phyloP scores from a whole-genome alignment of 768 basidiomycete genomes.

The Hygrocybe punicea region DNA sequence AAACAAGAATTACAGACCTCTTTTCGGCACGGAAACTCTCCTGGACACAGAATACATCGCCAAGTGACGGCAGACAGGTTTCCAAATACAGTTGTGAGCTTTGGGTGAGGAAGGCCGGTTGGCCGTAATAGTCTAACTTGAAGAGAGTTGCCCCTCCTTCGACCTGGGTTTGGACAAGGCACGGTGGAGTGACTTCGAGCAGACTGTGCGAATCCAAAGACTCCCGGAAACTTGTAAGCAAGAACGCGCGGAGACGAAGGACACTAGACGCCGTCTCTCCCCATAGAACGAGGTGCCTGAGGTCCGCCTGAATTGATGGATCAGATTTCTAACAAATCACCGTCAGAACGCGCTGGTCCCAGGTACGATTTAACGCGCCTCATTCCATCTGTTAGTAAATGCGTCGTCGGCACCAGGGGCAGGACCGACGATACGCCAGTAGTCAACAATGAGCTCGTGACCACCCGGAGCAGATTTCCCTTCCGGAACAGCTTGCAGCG shows the following conservation, averaged over 20 bases:
- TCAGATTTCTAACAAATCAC: conserved; percentile 63
- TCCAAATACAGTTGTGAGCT: conserved; percentile 96
- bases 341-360: background rate
- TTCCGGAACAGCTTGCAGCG: conserved; percentile 81
- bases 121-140: conserved; percentile 93
- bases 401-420: conserved; percentile 92
- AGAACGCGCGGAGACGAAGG: conserved; percentile 80
- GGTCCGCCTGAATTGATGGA: conserved; percentile 84
- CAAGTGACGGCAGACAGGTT: conserved; percentile 88
- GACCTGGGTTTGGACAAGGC: conserved; percentile 96
- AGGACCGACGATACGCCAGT: conserved; percentile 82
- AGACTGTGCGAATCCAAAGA: conserved; percentile 59
- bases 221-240: conserved; percentile 81
- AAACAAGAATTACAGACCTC: conserved; percentile 51
- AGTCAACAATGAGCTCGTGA: conserved; percentile 91
- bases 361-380: conserved; percentile 44
- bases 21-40: conserved; percentile 99
- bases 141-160: conserved; percentile 97
- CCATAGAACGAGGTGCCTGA: conserved; percentile 90
- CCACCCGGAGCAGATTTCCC: conserved; percentile 90
- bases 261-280: conserved; percentile 91
- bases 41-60: conserved; percentile 98
- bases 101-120: conserved; percentile 92
- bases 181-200: conserved; percentile 93
- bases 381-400: conserved; percentile 87